phyloP scores from a whole-genome alignment of 1,284 basidiomycete genomes.

The Moniliella sp. region DNA sequence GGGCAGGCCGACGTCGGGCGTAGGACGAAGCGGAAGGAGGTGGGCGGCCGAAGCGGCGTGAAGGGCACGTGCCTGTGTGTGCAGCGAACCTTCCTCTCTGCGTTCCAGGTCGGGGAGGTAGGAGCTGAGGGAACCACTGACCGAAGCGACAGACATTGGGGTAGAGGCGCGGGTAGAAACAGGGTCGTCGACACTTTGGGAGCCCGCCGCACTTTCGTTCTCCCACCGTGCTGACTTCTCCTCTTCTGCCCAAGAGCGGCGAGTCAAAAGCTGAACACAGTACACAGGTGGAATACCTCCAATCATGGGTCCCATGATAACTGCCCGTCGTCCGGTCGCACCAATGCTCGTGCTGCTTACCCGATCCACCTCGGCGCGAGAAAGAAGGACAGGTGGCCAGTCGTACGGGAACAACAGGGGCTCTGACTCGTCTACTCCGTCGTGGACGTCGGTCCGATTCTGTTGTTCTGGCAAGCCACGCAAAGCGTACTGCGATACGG shows the following conservation, averaged over 20 bases:
- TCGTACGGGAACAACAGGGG: not conserved
- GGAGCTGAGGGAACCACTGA: no score
- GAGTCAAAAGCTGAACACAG: not conserved
- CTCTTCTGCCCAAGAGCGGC: no score
- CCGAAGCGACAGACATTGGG: no score
- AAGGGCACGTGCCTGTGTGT: not conserved
- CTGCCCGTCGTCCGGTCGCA: not conserved
- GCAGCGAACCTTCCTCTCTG: no score
- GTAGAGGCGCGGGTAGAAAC: no score
- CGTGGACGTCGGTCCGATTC: no score
- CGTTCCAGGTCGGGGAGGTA: no score
- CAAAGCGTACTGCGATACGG: not conserved
- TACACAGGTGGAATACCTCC: not conserved
- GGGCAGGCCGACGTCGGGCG: not conserved
- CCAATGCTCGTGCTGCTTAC: not conserved
- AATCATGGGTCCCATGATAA: not conserved
- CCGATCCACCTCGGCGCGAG: not conserved
- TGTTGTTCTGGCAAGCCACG: no score
- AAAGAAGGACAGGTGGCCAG: not conserved
- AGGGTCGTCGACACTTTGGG: no score
- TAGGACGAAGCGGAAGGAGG: not conserved
- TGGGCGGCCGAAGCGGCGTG: not conserved
- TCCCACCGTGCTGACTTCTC: no score
- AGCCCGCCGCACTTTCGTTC: no score
- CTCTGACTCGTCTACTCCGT: not conserved